Evolutionary conservation across 2,329 filamentous ascomycete genomes (phyloP), one percentile per base, ranked within the genome.

Genomic region (Colletotrichum sp.): DNA sequence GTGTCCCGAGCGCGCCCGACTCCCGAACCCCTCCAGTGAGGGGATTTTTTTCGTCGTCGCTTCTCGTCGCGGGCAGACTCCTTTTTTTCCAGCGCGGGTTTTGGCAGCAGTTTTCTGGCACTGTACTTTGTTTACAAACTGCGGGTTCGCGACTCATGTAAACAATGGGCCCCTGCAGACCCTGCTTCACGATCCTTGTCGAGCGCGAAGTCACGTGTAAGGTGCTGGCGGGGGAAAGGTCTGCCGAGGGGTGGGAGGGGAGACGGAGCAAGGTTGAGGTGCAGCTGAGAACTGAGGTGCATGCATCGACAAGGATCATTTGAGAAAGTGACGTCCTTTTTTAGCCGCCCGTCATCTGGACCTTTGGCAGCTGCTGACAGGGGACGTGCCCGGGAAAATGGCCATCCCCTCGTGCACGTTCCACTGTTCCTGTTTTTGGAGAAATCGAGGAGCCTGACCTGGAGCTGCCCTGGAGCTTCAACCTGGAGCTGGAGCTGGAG

Each of bases 91-190:
- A 43, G 61, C 34, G 32, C 59, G 21, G 34, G 34, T 64, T 64
- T 64, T 36, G 21, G 26, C 24, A 48, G 34, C 55, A 9, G 28
- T 69, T 28, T 48, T 70, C 14, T 63, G 32, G 39, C 68, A 70
- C 68, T 70, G 63, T 73, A 68, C 59, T 61, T 75, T 75, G 75
- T 77, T 75, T 72, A 77, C 75, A 75, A 75, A 69, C 8, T 57
- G 64, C 68, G 60, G 61, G 24, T 39, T 65, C 75, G 75, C 75
- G 75, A 77, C 63, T 72, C 75, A 72, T 77, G 75, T 77, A 68
- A 77, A 77, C 68, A 77, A 69, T 72, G 24, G 68, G 73, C 69
- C 70, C 57, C 28, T 73, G 73, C 70, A 72, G 64, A 68, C 68
- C 68, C 63, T 64, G 61, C 26, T 43, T 64, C 61, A 32, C 26